Percentiles rank a stretch among this genome's conserved stretches.
These are phyloP conservation scores for Aspergillus incahuasiensis DNA, from an alignment of 495 filamentous ascomycete genomes.

Conservation along the genomic window DNA sequence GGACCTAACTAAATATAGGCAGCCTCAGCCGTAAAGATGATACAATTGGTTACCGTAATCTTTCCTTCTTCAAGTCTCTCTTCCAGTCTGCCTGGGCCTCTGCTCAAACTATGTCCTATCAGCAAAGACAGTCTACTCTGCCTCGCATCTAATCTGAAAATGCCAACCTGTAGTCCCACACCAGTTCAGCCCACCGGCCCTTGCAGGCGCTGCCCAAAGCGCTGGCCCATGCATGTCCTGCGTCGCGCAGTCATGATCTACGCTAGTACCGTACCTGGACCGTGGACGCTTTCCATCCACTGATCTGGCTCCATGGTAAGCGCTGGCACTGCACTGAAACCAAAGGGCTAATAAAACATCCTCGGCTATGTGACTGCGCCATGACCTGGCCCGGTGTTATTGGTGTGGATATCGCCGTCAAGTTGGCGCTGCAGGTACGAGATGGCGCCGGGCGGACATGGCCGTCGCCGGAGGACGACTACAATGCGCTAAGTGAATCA, in stretches of 20 bases:
- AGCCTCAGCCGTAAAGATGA: background rate
- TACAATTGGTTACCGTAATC: conserved; percentile 8
- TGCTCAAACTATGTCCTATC: background rate
- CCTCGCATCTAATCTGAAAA: background rate
- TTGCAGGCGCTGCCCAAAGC: conserved; percentile 8
- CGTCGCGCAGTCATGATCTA: conserved; percentile 9
- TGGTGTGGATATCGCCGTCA: background rate
- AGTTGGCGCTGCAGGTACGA: background rate
- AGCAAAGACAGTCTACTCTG: conserved; percentile 1
- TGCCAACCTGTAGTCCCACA: background rate
- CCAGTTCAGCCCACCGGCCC: background rate
- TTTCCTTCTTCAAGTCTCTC: conserved; percentile 5
- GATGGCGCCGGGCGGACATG: background rate
- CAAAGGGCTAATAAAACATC: background rate
- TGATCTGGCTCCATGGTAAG: background rate
- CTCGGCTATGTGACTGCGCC: conserved; percentile 5
- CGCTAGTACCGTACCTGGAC: conserved; percentile 9
- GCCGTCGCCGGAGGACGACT: background rate
- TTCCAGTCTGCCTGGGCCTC: background rate
- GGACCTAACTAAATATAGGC: conserved; percentile 1
- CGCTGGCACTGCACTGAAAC: conserved; percentile 5
- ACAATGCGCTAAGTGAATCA: background rate
- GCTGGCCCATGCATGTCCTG: conserved; percentile 6
- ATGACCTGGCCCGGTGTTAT: background rate
- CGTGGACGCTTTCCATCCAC: conserved; percentile 1